These are phyloP conservation scores for Neoboletus magnificus DNA, from an alignment of 768 basidiomycete genomes.

Conservation along the genomic window DNA sequence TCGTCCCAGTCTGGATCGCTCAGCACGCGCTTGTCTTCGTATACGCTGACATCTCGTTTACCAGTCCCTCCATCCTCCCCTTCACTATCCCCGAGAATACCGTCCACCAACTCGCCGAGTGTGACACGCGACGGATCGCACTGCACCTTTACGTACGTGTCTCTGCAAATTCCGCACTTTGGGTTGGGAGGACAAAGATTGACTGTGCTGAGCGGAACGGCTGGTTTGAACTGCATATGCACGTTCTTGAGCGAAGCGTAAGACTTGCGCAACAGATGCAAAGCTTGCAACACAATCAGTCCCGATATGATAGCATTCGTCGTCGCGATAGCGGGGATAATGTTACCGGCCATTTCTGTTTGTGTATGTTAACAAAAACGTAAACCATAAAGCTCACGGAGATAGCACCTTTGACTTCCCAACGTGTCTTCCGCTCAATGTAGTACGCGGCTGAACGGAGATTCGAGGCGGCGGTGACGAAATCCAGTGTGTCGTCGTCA, in stretches of 20 bases:
- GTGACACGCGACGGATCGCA: conserved; percentile 71
- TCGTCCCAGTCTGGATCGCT: conserved; percentile 95
- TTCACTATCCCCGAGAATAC: conserved; percentile 55
- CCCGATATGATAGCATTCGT: conserved; percentile 98
- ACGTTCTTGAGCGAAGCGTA: conserved; percentile 67
- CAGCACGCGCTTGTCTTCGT: conserved; percentile 82
- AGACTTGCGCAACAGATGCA: conserved; percentile 73
- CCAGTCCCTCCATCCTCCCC: conserved; percentile 34
- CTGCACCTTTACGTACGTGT: conserved; percentile 70
- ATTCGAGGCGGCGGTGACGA: conserved; percentile 94
- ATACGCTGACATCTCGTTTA: conserved; percentile 69
- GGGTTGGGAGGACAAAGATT: conserved; percentile 67
- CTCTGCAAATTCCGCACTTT: conserved; percentile 80
- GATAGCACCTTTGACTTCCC: conserved; percentile 88
- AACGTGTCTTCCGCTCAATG: conserved; percentile 85
- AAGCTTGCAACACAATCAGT: conserved; percentile 87
- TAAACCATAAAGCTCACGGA: not conserved
- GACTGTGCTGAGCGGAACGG: conserved; percentile 73
- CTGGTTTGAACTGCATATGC: conserved; percentile 73
- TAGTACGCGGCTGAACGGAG: conserved; percentile 87
- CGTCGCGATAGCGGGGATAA: conserved; percentile 98
- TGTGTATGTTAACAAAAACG: not conserved
- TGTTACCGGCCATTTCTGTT: conserved; percentile 98
- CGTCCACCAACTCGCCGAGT: conserved; percentile 69
- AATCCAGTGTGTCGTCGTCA: conserved; percentile 94